Percentiles rank a stretch among this genome's conserved stretches.
These are phyloP conservation scores for Xylariaceae sp. DNA, from an alignment of 2,329 filamentous ascomycete genomes.

Conservation along the genomic window DNA sequence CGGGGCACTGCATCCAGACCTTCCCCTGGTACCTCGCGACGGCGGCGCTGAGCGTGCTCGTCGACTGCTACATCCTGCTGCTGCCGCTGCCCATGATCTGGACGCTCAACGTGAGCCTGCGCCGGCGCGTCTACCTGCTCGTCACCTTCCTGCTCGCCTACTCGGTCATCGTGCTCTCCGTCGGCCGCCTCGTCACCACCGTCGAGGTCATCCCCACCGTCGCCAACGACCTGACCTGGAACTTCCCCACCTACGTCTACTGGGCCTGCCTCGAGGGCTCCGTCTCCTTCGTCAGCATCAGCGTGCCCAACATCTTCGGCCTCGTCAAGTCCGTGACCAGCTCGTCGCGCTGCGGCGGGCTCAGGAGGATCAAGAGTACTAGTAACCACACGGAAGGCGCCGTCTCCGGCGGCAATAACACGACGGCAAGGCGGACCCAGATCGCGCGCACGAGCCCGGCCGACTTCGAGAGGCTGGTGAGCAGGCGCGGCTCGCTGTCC, in stretches of 20 bases:
- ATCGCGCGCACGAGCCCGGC: too few species aligned
- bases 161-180: slow-evolving; percentile 1
- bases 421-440: too few species aligned
- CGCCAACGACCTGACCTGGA: slow-evolving; percentile 3
- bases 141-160: not conserved
- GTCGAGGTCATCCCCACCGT: not conserved
- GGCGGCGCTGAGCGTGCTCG: slow-evolving; percentile 5
- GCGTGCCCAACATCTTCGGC: slow-evolving; percentile 2
- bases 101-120: not conserved
- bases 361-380: too few species aligned
- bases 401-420: too few species aligned
- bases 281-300: slow-evolving; percentile 1
- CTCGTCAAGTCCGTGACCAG: too few species aligned
- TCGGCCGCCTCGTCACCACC: slow-evolving; percentile 2
- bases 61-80: slow-evolving; percentile 6
- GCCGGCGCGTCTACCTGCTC: not conserved
- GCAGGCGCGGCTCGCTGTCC: too few species aligned
- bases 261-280: slow-evolving; percentile 2
- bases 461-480: too few species aligned
- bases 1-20: slow-evolving; percentile 5
- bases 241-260: slow-evolving; percentile 1
- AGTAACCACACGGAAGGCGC: too few species aligned
- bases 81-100: slow-evolving; percentile 2
- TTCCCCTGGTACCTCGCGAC: slow-evolving; percentile 7
- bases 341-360: too few species aligned